phyloP scores from a whole-genome alignment of 495 filamentous ascomycete genomes.

The Aspergillus funiculosus region DNA sequence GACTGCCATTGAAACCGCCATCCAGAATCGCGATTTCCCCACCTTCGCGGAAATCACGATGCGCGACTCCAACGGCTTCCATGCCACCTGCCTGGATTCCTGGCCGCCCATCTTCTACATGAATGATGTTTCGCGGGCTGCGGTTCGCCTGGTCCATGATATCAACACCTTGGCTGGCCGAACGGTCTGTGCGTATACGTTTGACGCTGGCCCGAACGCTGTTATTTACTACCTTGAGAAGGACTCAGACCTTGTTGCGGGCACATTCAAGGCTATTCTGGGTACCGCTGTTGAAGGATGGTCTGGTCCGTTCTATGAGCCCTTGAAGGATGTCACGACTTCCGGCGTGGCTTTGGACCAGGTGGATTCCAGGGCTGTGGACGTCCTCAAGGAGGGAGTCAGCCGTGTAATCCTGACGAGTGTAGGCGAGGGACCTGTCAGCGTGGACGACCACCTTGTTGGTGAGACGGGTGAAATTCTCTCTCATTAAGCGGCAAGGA shows the following conservation, averaged over 20 bases:
- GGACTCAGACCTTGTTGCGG: conserved; percentile 63
- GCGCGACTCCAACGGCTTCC: conserved; percentile 94
- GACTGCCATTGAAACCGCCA: conserved; percentile 78
- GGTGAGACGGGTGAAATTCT: conserved; percentile 59
- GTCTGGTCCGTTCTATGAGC: conserved; percentile 48
- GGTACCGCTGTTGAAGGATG: conserved; percentile 54
- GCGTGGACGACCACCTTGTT: conserved; percentile 71
- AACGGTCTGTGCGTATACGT: conserved; percentile 86
- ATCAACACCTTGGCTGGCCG: conserved; percentile 72
- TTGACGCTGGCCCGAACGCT: conserved; percentile 94
- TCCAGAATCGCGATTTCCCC: conserved; percentile 70
- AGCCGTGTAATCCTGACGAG: conserved; percentile 83
- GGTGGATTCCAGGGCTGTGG: conserved; percentile 51
- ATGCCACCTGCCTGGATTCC: conserved; percentile 90
- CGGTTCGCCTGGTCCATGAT: conserved; percentile 78
- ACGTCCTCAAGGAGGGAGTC: conserved; percentile 67
- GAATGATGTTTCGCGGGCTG: conserved; percentile 83
- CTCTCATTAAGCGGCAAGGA: conserved; percentile 5
- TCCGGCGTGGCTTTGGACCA: conserved; percentile 43
- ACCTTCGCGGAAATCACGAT: conserved; percentile 87
- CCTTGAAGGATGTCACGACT: conserved; percentile 41
- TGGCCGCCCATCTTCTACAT: conserved; percentile 97
- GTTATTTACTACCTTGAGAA: conserved; percentile 89
- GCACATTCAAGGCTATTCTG: conserved; percentile 55
- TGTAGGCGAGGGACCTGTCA: conserved; percentile 84